Base-by-base conservation (phyloP, 139 green algal species). In the Micractinium sp. region DNA sequence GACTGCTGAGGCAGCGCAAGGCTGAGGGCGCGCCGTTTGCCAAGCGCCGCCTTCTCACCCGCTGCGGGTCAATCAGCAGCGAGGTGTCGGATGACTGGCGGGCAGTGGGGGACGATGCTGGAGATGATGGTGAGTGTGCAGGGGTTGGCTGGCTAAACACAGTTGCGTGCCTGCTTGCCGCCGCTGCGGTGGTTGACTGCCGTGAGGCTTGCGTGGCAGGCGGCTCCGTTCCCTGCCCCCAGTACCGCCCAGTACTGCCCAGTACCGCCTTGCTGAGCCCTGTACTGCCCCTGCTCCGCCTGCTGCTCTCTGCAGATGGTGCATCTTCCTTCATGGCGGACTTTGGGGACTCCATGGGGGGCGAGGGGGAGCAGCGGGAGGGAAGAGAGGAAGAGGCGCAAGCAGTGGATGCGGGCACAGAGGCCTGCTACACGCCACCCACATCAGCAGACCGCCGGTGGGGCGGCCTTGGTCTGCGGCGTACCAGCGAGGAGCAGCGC, bases 121-220 rank as follows among this genome's bases (percentile, higher is more conserved):
- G 66, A 0, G 83, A 67, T 35, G 83, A 87, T 31, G 79, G 83
- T 87, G 67, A 87, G 83, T 38, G 60, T 75, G 61, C 25, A 35
- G 15, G 22, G 82, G 38, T 56, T 77, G 71, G 20, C 31, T 20
- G 31, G 20, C 67, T 66, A 16, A 75, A 22, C 23, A 3, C 67
- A 75, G n/a, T n/a, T n/a, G n/a, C n/a, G n/a, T n/a, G n/a, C n/a
- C n/a, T n/a, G n/a, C n/a, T n/a, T n/a, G n/a, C n/a, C n/a, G n/a
- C n/a, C n/a, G n/a, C n/a, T n/a, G n/a, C n/a, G n/a, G n/a, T n/a
- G n/a, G n/a, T n/a, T n/a, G n/a, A n/a, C n/a, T n/a, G n/a, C n/a
- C n/a, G n/a, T n/a, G n/a, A n/a, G n/a, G n/a, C n/a, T n/a, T n/a
- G n/a, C 47, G 47, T 56, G 47, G 7, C 47, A 56, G 47, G 47